Base-by-base conservation (phyloP, 75 land plant species). In the Picea glauca region DNA sequence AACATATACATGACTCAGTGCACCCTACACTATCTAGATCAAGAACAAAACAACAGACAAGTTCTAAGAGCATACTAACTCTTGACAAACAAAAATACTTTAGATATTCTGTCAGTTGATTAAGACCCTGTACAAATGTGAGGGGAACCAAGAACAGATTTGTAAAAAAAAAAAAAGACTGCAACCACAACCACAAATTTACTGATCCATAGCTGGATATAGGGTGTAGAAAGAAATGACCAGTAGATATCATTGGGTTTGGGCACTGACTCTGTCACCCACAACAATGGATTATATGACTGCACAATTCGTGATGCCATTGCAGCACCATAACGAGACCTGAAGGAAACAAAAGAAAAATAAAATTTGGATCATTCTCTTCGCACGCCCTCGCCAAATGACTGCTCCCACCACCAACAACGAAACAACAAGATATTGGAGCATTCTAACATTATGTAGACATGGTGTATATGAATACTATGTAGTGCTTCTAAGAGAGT, bases 201-300 rank as follows among this genome's bases (percentile, higher is more conserved):
- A 54, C 77, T 78, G 57, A 96, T 80, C 92, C 94, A 87, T 78
- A 72, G 81, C 31, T 78, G 81, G 21, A 80, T 0, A 72, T 80
- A 91, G 35, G 91, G 79, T 65, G 91, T 81, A 50, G 87, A 80
- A 77, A 94, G 84, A 78, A 89, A 92, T 38, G 88, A 75, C 99
- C 99, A 96, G 74, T 92, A 85, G 18, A 96, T 89, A 89, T 96
- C 97, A n/a, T 87, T 76, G 21, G 99, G 99, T 77, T 94, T 93
- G 60, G 99, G 99, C 77, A 93, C 97, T 86, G 75, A 80, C 46
- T 92, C 94, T 56, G 97, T 86, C 0, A 94, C 86, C 96, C 96
- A 96, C 40, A 86, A 68, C 63, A 87, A 86, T 21, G 97, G 97
- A 72, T 96, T 87, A 33, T 58, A 43, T n/a, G 91, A 82, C 75